Evolutionary conservation across 129 eudicot genomes (phyloP).

Genomic region (Calendula officinalis): DNA sequence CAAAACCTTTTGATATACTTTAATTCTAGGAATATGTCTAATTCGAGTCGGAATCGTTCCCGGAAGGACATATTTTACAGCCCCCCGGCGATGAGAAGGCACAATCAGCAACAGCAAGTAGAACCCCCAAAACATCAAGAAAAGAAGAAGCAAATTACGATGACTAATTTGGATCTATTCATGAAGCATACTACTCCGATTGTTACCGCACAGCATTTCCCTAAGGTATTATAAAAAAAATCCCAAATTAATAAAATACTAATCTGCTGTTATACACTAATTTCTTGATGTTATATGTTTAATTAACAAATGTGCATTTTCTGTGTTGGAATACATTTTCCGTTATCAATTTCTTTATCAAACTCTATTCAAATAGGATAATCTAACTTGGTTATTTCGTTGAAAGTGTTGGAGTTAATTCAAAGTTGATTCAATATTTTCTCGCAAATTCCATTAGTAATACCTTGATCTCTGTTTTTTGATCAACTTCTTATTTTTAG

Average conservation of each 20-base stretch:
- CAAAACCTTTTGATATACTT: not conserved
- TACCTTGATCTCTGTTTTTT: too few relatives aligned
- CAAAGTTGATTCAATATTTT: not conserved
- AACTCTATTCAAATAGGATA: not conserved
- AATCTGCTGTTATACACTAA: not conserved
- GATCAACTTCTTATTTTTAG: too few relatives aligned
- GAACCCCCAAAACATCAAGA: constrained; percentile 17
- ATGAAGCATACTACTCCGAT: constrained; percentile 38
- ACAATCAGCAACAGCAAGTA: constrained; percentile 20
- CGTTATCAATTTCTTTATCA: not conserved
- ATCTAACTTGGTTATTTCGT: not conserved
- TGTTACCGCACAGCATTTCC: constrained; percentile 36
- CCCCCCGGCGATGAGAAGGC: constrained; percentile 36
- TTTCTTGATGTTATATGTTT: not conserved
- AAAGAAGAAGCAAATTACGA: constrained; percentile 6
- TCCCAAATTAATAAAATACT: not conserved
- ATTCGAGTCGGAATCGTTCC: constrained; percentile 25
- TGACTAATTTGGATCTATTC: constrained; percentile 36
- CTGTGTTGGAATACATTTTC: not conserved
- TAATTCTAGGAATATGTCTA: constrained; percentile 14
- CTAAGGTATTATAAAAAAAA: constrained; percentile 24
- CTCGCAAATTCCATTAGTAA: too few relatives aligned
- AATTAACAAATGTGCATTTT: not conserved
- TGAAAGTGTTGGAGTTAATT: not conserved
- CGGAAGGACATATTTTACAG: constrained; percentile 31